Evolutionary conservation across 495 filamentous ascomycete species (phyloP), one percentile per base, ranked within the genome.

Genomic region (Penicillium cataractarum): DNA sequence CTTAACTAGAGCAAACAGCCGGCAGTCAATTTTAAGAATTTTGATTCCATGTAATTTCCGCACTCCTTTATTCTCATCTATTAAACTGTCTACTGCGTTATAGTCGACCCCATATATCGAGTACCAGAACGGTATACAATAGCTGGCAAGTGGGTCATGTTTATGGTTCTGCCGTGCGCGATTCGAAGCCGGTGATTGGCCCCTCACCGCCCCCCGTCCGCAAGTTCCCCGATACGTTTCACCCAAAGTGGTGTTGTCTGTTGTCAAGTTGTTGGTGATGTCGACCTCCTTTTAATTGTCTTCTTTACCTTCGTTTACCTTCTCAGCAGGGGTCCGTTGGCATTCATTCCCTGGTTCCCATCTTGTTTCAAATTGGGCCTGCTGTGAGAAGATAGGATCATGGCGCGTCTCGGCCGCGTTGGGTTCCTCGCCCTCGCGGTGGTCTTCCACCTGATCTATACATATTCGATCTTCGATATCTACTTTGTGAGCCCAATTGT

Each of bases 401-500:
- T 96, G 92, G 89, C 90, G 71, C 86, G 89, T 68, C 82, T 93
- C 69, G 86, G 88, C 70, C 92, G 93, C 71, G 86, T 89, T 67
- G 91, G 90, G 71, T 99, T 99, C 77, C 80, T 98, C 71, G 89
- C 87, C 74, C 88, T 97, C 71, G 96, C 96, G 69, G 82, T 98
- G 71, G 78, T 95, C 50, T 99, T 99, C 72, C 96, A 99, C 78
- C 72, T 97, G 27, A 86, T 97, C 62, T 99, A 99, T 78, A 89
- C 95, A 62, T 92, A 87, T 69, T 97, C 94, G 35, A 99, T 99
- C 65, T 99, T 99, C 76, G 96, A 98, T 74, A 96, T 98, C 64
- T 99, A 99, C 78, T 99, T 99, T 73, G 92, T 97, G 65, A 97
- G 93, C 71, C 96, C 96, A 19, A 96, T 99, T 66, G 96, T 98